Base-by-base conservation (phyloP, 257 asterid species). In the Primulina tabacum region DNA sequence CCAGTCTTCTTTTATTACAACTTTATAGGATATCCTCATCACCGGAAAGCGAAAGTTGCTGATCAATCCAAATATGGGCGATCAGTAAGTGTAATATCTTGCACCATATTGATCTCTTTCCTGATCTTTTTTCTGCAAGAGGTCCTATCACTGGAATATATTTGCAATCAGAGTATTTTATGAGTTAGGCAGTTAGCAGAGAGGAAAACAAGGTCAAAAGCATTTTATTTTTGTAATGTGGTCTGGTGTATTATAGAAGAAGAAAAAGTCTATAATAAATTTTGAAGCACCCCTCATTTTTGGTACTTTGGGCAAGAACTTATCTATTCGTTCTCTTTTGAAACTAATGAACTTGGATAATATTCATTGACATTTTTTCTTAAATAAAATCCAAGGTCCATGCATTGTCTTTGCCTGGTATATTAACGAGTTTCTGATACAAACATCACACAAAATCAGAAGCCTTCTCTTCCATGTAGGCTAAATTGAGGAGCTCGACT, bases 51-150 rank as follows among this genome's bases (percentile, higher is more conserved):
- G 29, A 81, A 75, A 68, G 17, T 24, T 32, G 56, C 68, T 34
- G 82, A 81, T 21, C 78, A 78, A 57, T 30, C 76, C 74, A 81
- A 76, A 72, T 38, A 29, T 26, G 78, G 85, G 40, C 75, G 79
- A 70, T 57, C 75, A 10, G 83, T 81, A 70, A 78, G 85, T 72
- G 53, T 60, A 73, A 8, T 64, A 64, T n/a, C 56, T 62, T 37
- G 43, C 43, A 18, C 32, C 68, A 37, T 37, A 37, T 64, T 64
- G 18, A 18, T 8, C 40, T 63, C 17, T 60, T 14, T 62, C 47
- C 35, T 38, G 24, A 20, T 52, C 18, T 21, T 20, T 64, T 29
- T 40, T 21, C 20, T 43, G 18, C 50, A 11, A 43, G 55, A 43
- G 2, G 18, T 43, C 55, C 55, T 43, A 43, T 43, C 55, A 43